These are phyloP conservation scores for Phenoliferia sp. DNA, from an alignment of 1,284 basidiomycete species.

Conservation along the genomic window DNA sequence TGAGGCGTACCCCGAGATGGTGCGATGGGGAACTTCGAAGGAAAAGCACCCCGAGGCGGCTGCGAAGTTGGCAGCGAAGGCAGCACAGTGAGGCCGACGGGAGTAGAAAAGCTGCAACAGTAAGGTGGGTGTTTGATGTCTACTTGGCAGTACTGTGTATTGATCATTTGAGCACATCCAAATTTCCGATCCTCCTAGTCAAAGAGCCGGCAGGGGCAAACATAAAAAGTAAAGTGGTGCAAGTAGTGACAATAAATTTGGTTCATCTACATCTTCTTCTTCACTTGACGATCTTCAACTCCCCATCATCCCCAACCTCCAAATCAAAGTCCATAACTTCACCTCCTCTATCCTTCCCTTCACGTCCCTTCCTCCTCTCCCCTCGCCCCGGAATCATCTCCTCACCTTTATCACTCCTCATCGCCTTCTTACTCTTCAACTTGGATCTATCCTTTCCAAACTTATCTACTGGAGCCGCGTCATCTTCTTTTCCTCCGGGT, in stretches of 20 bases:
- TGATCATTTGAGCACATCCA: too few relatives aligned
- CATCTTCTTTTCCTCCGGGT: not conserved
- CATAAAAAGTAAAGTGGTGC: too few relatives aligned
- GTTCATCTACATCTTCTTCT: not conserved
- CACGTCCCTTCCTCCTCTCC: conserved; percentile 5
- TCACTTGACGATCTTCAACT: conserved; percentile 2
- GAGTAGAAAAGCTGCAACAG: too few relatives aligned
- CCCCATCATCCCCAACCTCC: conserved; percentile 6
- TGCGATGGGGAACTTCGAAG: too few relatives aligned
- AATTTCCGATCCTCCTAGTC: too few relatives aligned
- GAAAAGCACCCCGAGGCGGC: too few relatives aligned
- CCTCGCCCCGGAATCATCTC: conserved; percentile 13
- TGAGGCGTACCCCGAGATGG: not conserved
- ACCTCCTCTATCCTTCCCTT: conserved; percentile 2
- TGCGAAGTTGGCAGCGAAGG: too few relatives aligned
- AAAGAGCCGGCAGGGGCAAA: too few relatives aligned
- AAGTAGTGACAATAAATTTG: not conserved
- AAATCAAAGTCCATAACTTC: conserved; percentile 12
- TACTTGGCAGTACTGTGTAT: too few relatives aligned
- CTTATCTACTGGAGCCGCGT: conserved; percentile 11
- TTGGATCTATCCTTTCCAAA: conserved; percentile 15
- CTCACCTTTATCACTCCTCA: conserved; percentile 9
- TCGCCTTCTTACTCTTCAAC: conserved; percentile 7
- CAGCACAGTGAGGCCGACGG: too few relatives aligned
- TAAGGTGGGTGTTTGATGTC: too few relatives aligned